These are phyloP conservation scores for Keqinozyma sinolaborantium DNA, from an alignment of 1,139 yeast genomes.

Conservation along the genomic window DNA sequence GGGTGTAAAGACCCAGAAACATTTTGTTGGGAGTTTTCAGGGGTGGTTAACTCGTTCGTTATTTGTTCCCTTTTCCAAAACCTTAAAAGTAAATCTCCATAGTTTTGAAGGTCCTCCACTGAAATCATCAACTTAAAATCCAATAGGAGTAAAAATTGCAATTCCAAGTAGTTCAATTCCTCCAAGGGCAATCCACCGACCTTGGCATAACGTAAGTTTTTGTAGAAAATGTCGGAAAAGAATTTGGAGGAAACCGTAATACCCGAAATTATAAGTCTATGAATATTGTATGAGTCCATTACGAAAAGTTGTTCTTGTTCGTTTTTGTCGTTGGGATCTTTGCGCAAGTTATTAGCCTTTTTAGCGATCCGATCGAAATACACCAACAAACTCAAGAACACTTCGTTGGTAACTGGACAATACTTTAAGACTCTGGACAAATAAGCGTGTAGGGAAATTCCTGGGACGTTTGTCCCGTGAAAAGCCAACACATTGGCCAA, in stretches of 20 bases:
- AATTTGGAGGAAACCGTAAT: conserved; percentile 94
- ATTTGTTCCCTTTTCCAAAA: conserved; percentile 76
- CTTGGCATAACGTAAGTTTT: conserved; percentile 92
- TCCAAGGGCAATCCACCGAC: conserved; percentile 96
- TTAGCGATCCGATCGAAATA: conserved; percentile 94
- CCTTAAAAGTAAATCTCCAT: conserved; percentile 79
- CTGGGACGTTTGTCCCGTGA: conserved; percentile 95
- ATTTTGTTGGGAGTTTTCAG: conserved; percentile 2
- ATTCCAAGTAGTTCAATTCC: conserved; percentile 86
- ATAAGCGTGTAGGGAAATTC: conserved; percentile 86
- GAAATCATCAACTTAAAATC: conserved; percentile 88
- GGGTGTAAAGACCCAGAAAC: neutral
- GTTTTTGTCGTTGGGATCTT: conserved; percentile 17
- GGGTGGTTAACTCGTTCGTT: conserved; percentile 31
- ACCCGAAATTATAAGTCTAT: conserved; percentile 91
- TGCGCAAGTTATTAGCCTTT: conserved; percentile 61
- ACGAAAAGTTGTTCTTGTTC: conserved; percentile 66
- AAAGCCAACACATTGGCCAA: conserved; percentile 81
- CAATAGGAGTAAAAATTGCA: conserved; percentile 78
- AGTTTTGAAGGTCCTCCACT: conserved; percentile 85
- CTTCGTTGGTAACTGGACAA: conserved; percentile 97
- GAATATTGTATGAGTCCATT: conserved; percentile 95
- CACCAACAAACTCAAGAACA: conserved; percentile 81
- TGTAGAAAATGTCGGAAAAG: conserved; percentile 93
- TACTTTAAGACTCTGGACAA: conserved; percentile 86